phyloP scores from a whole-genome alignment of 306 rosid genomes.

The Prosopis cineraria region DNA sequence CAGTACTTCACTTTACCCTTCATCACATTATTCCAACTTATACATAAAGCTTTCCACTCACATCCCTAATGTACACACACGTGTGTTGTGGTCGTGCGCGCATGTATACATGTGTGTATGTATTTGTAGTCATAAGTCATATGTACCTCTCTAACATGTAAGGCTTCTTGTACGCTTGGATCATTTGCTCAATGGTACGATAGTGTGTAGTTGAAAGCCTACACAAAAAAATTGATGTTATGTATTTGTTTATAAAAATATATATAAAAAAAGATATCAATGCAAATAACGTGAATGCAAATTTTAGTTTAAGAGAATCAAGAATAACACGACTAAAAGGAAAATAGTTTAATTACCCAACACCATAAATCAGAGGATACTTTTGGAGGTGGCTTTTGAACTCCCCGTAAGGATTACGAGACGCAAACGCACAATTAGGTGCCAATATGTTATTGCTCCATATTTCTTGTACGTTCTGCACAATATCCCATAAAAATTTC shows the following conservation, averaged over 20 bases:
- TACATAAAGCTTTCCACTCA: no score
- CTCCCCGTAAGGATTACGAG: neutral
- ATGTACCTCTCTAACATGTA: constrained; percentile 30
- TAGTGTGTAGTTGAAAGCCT: constrained; percentile 26
- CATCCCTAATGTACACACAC: no score
- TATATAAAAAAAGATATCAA: no score
- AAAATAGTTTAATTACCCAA: constrained; percentile 18
- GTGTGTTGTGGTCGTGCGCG: no score
- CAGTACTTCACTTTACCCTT: constrained; percentile 18
- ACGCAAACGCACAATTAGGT: constrained; percentile 13
- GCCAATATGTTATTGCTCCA: neutral
- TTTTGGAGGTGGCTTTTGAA: constrained; percentile 1
- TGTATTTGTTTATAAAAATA: no score
- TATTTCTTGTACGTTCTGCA: constrained; percentile 10
- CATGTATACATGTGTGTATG: no score
- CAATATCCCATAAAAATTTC: no score
- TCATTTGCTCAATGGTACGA: constrained; percentile 30
- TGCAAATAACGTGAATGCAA: no score
- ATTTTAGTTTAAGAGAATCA: no score
- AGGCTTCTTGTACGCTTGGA: constrained; percentile 28
- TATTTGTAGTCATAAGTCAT: no score
- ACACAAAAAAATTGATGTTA: neutral
- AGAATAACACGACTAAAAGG: no score
- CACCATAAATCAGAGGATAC: constrained; percentile 16
- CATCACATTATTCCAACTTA: no score